Evolutionary conservation across 371 early-diverging fungal species (phyloP), one percentile per base, ranked within the genome.

Genomic region (Gilbertella persicaria): DNA sequence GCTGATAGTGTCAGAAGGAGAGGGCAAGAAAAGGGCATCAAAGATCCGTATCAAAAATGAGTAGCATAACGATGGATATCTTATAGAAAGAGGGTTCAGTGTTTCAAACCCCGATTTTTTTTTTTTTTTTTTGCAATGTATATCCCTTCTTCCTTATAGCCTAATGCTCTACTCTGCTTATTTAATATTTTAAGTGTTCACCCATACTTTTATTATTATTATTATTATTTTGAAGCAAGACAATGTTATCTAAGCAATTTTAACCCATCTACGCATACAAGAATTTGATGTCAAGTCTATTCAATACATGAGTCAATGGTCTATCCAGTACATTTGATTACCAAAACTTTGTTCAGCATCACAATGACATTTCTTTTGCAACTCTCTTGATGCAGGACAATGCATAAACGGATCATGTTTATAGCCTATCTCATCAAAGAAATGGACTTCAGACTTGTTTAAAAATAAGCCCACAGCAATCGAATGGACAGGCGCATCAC

Each of bases 401-500:
- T 85, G 87, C 35, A 67, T 59, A 46, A 85, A 82, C 20, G 83
- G 83, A 12, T 73, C 67, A 56, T 92, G 93, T 36, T 58, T 74
- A 64, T 93, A 93, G 0, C 91, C 91, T 42, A 92, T 86, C 47
- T 91, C 88, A 43, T 89, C 82, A 76, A 97, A 97, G 67, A 87
- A 96, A 53, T 97, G 96, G 2, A 96, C 69, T 64, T 95, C 73
- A 9, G 76, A 62, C 53, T 85, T 73, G 19, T 76, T 67, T 41
- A 89, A 69, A 55, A 91, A 73, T 45, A 94, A 28, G 8, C 86
- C 80, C 14, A 85, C 87, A 14, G 85, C 86, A 61, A 96, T 78
- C 0, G 93, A 90, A 67, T 96, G 98, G 1, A 96, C 91, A 7
- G 98, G 97, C 0, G 97, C 98, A 79, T 98, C 97, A 5, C 97